Evolutionary conservation across 1,284 basidiomycete genomes (phyloP).

Genomic region (Tilletia setariae): DNA sequence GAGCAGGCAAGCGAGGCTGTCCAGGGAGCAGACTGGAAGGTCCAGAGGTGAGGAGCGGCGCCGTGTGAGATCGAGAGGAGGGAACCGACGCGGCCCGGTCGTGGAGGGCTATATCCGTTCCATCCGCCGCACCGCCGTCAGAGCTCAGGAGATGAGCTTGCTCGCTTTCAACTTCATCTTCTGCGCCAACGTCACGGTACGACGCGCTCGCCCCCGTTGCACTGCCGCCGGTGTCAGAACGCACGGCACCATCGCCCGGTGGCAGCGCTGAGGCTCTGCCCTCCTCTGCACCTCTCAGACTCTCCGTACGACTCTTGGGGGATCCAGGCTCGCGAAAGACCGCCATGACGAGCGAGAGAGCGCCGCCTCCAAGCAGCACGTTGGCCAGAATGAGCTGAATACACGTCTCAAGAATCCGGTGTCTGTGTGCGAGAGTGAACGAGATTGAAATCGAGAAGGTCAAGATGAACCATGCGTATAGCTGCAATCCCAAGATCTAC

Average conservation of each 20-base stretch:
- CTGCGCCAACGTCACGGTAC: neutral
- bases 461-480: slow-evolving; percentile 32
- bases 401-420: slow-evolving; percentile 23
- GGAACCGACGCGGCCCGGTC: neutral
- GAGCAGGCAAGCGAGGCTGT: slow-evolving; percentile 33
- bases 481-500: slow-evolving; percentile 27
- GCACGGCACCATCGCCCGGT: too few species aligned
- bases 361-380: slow-evolving; percentile 29
- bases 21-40: slow-evolving; percentile 28
- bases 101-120: slow-evolving; percentile 17
- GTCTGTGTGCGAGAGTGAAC: slow-evolving; percentile 24
- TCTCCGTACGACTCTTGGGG: slow-evolving; percentile 27
- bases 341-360: slow-evolving; percentile 33
- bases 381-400: slow-evolving; percentile 29
- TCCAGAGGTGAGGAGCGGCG: slow-evolving; percentile 27
- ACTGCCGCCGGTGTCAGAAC: too few species aligned
- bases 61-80: slow-evolving; percentile 6
- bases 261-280: slow-evolving; percentile 17
- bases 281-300: neutral
- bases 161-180: neutral
- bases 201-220: too few species aligned
- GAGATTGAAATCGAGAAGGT: slow-evolving; percentile 29
- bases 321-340: slow-evolving; percentile 23
- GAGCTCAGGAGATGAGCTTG: neutral
- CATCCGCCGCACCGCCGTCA: slow-evolving; percentile 22